These are phyloP conservation scores for Cladosporium velox DNA, from an alignment of 2,329 filamentous ascomycete species.

Conservation along the genomic window DNA sequence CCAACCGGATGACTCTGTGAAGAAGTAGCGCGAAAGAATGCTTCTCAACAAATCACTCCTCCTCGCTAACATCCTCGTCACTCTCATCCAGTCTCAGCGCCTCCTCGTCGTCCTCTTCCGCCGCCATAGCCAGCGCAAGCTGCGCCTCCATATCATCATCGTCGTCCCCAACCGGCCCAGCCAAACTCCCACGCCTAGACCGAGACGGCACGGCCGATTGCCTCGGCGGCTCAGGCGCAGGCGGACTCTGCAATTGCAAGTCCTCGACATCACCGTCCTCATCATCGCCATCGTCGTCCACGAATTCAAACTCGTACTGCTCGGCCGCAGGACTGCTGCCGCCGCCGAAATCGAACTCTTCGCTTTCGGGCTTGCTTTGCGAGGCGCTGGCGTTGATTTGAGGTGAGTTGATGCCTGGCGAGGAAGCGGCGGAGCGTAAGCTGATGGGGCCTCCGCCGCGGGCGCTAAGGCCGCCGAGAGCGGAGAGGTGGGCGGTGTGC, in stretches of 20 bases:
- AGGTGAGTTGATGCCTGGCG: slow-evolving; percentile 31
- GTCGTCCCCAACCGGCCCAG: slow-evolving; percentile 37
- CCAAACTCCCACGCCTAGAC: slow-evolving; percentile 26
- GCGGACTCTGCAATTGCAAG: slow-evolving; percentile 33
- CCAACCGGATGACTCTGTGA: not conserved
- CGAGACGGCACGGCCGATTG: slow-evolving; percentile 24
- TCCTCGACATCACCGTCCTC: slow-evolving; percentile 41
- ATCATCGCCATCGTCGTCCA: slow-evolving; percentile 34
- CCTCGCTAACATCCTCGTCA: slow-evolving; percentile 44
- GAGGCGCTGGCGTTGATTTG: slow-evolving; percentile 1
- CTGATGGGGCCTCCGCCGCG: slow-evolving; percentile 46
- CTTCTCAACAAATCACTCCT: slow-evolving; percentile 23
- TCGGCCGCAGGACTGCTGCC: slow-evolving; percentile 19
- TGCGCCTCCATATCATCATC: slow-evolving; percentile 44
- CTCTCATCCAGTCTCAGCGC: slow-evolving; percentile 41
- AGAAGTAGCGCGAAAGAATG: too few species aligned
- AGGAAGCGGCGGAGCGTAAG: slow-evolving; percentile 47
- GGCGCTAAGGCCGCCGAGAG: slow-evolving; percentile 27
- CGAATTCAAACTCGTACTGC: slow-evolving; percentile 36
- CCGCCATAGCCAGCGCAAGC: slow-evolving; percentile 45
- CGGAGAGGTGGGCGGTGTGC: slow-evolving; percentile 28
- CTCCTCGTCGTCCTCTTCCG: slow-evolving; percentile 33
- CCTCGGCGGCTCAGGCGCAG: slow-evolving; percentile 32
- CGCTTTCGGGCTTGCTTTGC: not conserved
- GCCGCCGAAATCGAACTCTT: slow-evolving; percentile 14